These are phyloP conservation scores for Carex pumila DNA, from an alignment of 176 grass and related monocot species.

Conservation along the genomic window DNA sequence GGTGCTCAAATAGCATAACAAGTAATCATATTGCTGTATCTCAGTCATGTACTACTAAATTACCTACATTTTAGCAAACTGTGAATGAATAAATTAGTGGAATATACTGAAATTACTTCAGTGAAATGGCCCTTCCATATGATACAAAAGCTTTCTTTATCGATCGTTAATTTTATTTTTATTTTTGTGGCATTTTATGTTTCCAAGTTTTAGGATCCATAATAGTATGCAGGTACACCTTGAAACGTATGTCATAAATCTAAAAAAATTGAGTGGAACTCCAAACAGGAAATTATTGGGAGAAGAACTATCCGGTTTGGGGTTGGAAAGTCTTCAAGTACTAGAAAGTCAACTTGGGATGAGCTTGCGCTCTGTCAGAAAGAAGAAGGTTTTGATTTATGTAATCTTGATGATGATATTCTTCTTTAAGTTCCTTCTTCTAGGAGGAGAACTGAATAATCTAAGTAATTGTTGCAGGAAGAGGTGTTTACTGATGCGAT, in stretches of 20 bases:
- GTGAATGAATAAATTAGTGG: too few relatives aligned
- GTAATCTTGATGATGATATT: neutral
- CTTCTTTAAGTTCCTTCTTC: neutral
- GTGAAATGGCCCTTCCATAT: neutral
- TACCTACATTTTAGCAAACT: neutral
- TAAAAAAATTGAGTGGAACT: neutral
- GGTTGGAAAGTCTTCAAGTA: slow-evolving; percentile 31
- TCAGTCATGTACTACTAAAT: neutral
- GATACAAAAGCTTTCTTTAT: neutral
- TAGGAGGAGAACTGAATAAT: neutral
- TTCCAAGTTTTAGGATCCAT: neutral
- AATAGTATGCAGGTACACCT: too few relatives aligned
- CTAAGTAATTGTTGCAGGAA: slow-evolving; percentile 11
- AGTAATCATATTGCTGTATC: neutral
- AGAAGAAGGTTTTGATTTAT: slow-evolving; percentile 33
- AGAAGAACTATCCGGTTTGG: slow-evolving; percentile 29
- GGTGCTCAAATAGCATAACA: neutral
- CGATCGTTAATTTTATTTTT: neutral
- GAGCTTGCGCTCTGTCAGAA: slow-evolving; percentile 28
- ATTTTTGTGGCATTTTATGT: neutral
- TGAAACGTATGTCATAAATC: neutral
- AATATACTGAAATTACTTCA: too few relatives aligned
- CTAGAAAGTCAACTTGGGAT: slow-evolving; percentile 33
- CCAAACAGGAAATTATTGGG: slow-evolving; percentile 32
- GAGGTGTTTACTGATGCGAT: slow-evolving; percentile 22